A percentile compares a stretch with the other conserved stretches of the same genome.
Conservation (phyloP, 2,329 filamentous ascomycete species). For the Scedosporium aurantiacum region DNA sequence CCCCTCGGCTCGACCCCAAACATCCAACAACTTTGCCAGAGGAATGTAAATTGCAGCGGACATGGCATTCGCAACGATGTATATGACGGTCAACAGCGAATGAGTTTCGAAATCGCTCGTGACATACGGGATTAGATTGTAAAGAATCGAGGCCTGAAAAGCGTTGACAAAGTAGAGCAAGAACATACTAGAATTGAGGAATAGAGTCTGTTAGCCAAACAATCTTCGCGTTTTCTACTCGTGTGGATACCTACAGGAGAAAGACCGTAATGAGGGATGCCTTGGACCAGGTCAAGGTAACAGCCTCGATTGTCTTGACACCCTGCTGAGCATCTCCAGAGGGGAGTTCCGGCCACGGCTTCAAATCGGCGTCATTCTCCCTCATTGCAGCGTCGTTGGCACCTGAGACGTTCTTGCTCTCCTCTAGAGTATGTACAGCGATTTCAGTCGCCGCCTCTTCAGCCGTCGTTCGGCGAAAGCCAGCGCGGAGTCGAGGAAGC, state of each 20-base stretch:
- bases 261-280: slow-evolving; percentile 21
- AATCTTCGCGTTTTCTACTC: neutral
- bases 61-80: slow-evolving; percentile 42
- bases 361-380: neutral
- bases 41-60: slow-evolving; percentile 50
- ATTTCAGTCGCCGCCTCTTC: neutral
- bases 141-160: slow-evolving; percentile 30
- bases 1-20: slow-evolving; percentile 52
- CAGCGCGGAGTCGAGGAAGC: neutral
- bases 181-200: slow-evolving; percentile 21
- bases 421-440: neutral
- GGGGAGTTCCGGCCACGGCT: slow-evolving; percentile 2
- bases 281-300: slow-evolving; percentile 29
- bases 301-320: slow-evolving; percentile 30
- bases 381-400: neutral
- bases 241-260: slow-evolving; percentile 16
- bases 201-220: slow-evolving; percentile 17
- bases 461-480: neutral
- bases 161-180: slow-evolving; percentile 40
- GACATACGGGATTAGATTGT: slow-evolving; percentile 31
- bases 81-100: slow-evolving; percentile 40
- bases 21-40: slow-evolving; percentile 47
- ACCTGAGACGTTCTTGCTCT: neutral
- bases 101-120: slow-evolving; percentile 41
- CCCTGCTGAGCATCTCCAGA: slow-evolving; percentile 20